Percentiles rank a stretch among this genome's conserved stretches.
Evolutionary conservation across 2,329 filamentous ascomycete species (phyloP).

Genomic region (Leptosphaerulina australis): DNA sequence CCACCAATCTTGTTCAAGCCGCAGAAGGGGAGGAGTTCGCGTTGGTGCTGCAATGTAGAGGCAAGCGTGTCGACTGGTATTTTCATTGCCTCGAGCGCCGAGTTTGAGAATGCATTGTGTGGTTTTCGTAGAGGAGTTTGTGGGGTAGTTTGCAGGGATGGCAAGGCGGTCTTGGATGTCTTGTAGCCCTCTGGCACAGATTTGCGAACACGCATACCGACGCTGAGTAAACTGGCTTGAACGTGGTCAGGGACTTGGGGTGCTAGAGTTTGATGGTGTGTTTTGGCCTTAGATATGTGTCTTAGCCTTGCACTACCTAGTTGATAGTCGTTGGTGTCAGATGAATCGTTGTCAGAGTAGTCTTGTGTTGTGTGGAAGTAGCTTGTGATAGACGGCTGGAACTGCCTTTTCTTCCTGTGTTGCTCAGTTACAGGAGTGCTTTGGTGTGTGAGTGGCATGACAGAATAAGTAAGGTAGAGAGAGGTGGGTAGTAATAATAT

Average conservation of each 20-base stretch:
- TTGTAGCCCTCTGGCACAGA: conserved; percentile 94
- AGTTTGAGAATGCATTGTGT: conserved; percentile 9
- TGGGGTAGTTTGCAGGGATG: conserved; percentile 32
- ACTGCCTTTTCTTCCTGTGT: conserved; percentile 52
- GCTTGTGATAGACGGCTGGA: conserved; percentile 54
- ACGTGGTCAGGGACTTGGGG: conserved; percentile 67
- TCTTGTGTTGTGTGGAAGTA: conserved; percentile 46
- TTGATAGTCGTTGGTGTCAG: conserved; percentile 32
- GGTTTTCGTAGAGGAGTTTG: conserved; percentile 10
- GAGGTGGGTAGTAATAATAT: conserved; percentile 3
- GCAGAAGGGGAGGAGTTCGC: conserved; percentile 80
- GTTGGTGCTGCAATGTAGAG: conserved; percentile 40
- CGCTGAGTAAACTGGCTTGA: conserved; percentile 83
- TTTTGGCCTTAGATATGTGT: conserved; percentile 22
- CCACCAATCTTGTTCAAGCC: conserved; percentile 79
- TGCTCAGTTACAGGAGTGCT: conserved; percentile 23
- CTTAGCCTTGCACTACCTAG: conserved; percentile 25
- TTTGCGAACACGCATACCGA: conserved; percentile 95
- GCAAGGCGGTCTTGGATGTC: conserved; percentile 60
- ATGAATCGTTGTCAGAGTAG: background rate
- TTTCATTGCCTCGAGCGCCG: conserved; percentile 17
- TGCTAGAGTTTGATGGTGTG: conserved; percentile 27
- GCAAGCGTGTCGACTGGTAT: conserved; percentile 14
- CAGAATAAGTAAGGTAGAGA: conserved; percentile 18
- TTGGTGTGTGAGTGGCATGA: conserved; percentile 28